Conservation (phyloP, 192 early-diverging fungal species). For the Coemansia sp. region DNA sequence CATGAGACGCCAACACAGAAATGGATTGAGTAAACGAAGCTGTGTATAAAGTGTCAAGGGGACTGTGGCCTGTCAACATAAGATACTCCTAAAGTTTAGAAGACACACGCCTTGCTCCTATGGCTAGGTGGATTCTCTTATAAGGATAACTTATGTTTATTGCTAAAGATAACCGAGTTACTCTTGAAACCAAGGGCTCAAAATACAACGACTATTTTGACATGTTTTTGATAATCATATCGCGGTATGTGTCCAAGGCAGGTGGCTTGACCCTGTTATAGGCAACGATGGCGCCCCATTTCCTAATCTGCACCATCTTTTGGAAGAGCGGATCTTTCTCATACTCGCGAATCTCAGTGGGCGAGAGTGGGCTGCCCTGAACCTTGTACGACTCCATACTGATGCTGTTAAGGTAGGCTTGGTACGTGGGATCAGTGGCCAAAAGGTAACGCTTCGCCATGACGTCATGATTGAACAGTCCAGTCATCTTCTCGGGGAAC, state of each 20-base stretch:
- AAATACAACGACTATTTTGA: no score
- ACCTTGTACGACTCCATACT: slow-evolving; percentile 62
- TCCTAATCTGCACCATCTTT: slow-evolving; percentile 58
- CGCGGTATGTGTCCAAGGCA: slow-evolving; percentile 42
- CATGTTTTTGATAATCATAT: slow-evolving; percentile 50
- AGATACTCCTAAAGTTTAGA: no score
- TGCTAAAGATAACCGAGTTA: no score
- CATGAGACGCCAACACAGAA: no score
- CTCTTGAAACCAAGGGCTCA: no score
- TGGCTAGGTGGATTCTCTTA: no score
- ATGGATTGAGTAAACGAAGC: no score
- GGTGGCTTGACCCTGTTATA: no score
- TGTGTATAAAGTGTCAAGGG: no score
- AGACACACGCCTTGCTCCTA: no score
- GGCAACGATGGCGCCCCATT: slow-evolving; percentile 47
- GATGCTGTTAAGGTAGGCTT: slow-evolving; percentile 49
- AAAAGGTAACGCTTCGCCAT: slow-evolving; percentile 61
- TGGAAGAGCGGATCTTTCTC: slow-evolving; percentile 59
- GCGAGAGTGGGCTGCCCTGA: slow-evolving; percentile 59
- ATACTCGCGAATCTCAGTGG: slow-evolving; percentile 50
- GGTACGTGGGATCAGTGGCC: slow-evolving; percentile 52
- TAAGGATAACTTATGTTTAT: no score
- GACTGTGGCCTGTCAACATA: no score
- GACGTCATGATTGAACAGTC: slow-evolving; percentile 59
- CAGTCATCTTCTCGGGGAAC: slow-evolving; percentile 57